Evolutionary conservation across 768 basidiomycete genomes (phyloP).

Genomic region (Calocybe gangraenosa): DNA sequence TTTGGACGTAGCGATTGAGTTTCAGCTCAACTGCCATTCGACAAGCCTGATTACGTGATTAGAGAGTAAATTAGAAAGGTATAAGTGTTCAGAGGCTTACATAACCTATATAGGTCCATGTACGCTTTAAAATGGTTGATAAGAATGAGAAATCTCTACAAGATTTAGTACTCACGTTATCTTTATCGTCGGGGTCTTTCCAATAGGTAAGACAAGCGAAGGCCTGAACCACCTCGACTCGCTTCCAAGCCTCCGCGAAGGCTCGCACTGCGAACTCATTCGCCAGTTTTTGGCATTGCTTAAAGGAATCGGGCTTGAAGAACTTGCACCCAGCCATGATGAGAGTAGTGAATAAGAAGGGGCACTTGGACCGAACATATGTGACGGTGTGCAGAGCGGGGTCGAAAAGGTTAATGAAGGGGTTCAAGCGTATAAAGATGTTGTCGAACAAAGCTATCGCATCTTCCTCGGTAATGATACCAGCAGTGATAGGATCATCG

Average conservation of each 20-base stretch:
- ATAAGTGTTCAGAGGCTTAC: conserved; percentile 36
- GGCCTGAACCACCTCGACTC: conserved; percentile 85
- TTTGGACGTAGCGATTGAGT: conserved; percentile 63
- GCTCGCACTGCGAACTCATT: conserved; percentile 73
- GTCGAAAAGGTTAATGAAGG: conserved; percentile 87
- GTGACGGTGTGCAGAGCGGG: conserved; percentile 75
- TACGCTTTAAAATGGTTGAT: conserved; percentile 44
- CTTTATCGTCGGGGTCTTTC: conserved; percentile 84
- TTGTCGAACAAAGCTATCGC: conserved; percentile 73
- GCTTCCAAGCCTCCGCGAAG: conserved; percentile 74
- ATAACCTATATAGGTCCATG: conserved; percentile 87
- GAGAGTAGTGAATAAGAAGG: conserved; percentile 81
- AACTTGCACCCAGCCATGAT: conserved; percentile 86
- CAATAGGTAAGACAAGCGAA: conserved; percentile 88
- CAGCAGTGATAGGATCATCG: conserved; percentile 68
- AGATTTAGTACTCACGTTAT: conserved; percentile 18
- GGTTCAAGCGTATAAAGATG: conserved; percentile 80
- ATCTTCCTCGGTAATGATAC: conserved; percentile 65
- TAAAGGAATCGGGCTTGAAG: conserved; percentile 65
- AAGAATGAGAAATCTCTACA: conserved; percentile 8
- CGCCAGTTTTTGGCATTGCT: conserved; percentile 65
- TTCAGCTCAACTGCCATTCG: conserved; percentile 86
- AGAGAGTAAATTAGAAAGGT: conserved; percentile 1
- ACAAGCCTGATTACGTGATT: conserved; percentile 50
- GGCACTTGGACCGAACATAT: conserved; percentile 77